Base-by-base conservation (phyloP, 2,329 filamentous ascomycete genomes). In the Sarocladium brachiariae region DNA sequence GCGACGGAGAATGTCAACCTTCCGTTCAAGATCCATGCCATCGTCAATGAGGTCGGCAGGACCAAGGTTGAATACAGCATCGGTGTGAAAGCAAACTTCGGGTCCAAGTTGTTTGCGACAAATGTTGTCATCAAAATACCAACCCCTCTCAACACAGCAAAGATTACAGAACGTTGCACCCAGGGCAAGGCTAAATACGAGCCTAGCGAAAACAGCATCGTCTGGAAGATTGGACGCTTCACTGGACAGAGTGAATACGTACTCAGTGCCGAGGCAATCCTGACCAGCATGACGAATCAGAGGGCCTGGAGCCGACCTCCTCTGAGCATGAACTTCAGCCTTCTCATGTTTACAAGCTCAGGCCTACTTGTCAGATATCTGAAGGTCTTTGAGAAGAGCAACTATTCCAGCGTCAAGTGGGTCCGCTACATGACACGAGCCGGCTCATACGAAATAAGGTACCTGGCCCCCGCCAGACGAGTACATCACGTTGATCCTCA, bases 51-150 rank as follows among this genome's bases (percentile, higher is more conserved):
- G 70, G 81, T 97, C 53, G 92, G 93, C 57, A 95, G 93, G 64
- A 93, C 89, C 37, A 97, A 96, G 70, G 93, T 99, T 54, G 93
- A 99, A 70, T 99, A 97, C 74, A 96, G 89, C 72, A 95, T 99
- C 61, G 90, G 90, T 50, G 91, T 99, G 63, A 91, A 93, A 63
- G 91, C 93, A 57, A 99, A 99, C 70, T 99, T 96, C 63, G 91
- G 91, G 51, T 81, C 85, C 60, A 99, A 99, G 68, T 81, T 99
- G 23, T 99, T 97, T 62, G 93, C 93, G 10, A 97, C 93, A 27
- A 99, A 97, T 62, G 93, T 99, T 24, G 77, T 96, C 33, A 83
- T 99, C 50, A 86, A 89, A 57, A 95, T 99, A 59, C 93, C 93
- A 0, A 97, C 93, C 3, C 93, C 93, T 11, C 80, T 99, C 50